Evolutionary conservation across 2,329 filamentous ascomycete genomes (phyloP).

Genomic region (Aureobasidium sp.): DNA sequence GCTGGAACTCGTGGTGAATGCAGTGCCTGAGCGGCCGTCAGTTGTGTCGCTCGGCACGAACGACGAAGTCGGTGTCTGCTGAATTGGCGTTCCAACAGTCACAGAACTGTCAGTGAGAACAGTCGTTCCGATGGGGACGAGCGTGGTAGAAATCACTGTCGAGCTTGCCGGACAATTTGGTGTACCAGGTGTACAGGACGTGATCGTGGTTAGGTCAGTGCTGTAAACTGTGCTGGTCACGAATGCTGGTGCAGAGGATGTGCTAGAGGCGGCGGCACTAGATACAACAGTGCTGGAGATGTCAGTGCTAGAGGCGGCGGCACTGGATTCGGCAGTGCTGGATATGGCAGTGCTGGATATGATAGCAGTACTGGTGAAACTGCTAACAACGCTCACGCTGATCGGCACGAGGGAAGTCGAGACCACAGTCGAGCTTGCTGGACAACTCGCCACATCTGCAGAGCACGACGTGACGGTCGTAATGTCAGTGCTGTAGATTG

Average conservation of each 20-base stretch:
- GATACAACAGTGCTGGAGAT: too few species aligned
- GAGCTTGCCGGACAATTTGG: conserved; percentile 16
- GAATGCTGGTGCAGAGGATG: neutral
- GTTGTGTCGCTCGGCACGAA: neutral
- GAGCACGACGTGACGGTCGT: conserved; percentile 8
- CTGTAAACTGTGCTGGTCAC: conserved; percentile 11
- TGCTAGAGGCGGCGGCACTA: neutral
- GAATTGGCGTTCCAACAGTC: too few species aligned
- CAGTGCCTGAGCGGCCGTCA: neutral
- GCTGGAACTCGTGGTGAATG: neutral
- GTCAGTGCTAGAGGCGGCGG: conserved; percentile 6
- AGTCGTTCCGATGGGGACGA: neutral
- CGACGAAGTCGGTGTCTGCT: conserved; percentile 4
- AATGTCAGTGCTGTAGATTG: conserved; percentile 9
- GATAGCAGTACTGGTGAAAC: neutral
- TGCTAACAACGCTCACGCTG: conserved; percentile 17
- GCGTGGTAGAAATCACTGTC: neutral
- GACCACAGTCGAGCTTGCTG: conserved; percentile 5
- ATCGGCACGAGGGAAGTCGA: neutral
- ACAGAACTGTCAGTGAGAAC: conserved; percentile 5
- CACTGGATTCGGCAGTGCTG: neutral
- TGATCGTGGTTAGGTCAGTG: conserved; percentile 12
- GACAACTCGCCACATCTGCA: conserved; percentile 11
- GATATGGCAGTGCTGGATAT: neutral
- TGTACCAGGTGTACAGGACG: conserved; percentile 12